Evolutionary conservation across 345 rosid genomes (phyloP).

Genomic region (Hirschfeldia incana): DNA sequence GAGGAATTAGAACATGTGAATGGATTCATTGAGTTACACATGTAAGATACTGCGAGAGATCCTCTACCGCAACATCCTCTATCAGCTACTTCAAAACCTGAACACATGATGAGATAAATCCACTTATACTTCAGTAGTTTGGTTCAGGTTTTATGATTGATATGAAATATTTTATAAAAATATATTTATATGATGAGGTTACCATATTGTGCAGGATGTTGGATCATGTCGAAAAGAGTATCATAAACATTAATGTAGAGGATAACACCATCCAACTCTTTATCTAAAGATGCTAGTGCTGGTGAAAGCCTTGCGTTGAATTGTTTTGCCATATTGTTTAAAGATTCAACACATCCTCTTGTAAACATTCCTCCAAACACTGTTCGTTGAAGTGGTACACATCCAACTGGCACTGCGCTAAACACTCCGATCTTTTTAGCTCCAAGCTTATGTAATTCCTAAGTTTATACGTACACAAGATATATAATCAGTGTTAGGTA

Average conservation of each 20-base stretch:
- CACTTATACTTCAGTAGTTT: background rate
- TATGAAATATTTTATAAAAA: background rate
- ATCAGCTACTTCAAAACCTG: constrained; percentile 49
- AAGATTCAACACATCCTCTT: background rate
- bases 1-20: constrained; percentile 43
- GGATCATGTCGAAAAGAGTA: background rate
- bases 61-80: constrained; percentile 66
- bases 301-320: constrained; percentile 32
- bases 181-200: background rate
- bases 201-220: constrained; percentile 47
- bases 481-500: background rate
- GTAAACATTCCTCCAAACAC: constrained; percentile 22
- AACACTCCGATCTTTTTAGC: constrained; percentile 21
- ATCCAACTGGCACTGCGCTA: background rate
- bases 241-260: background rate
- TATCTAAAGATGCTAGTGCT: constrained; percentile 4
- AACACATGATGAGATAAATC: background rate
- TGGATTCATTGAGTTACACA: constrained; percentile 48
- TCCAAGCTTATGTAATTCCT: constrained; percentile 34
- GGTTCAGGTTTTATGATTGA: background rate
- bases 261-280: background rate
- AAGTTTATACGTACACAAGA: background rate
- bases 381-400: background rate
- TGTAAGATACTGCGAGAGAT: constrained; percentile 40
- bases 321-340: constrained; percentile 31